phyloP scores from a whole-genome alignment of 805 yeast genomes.

The Pichia deserticola region DNA sequence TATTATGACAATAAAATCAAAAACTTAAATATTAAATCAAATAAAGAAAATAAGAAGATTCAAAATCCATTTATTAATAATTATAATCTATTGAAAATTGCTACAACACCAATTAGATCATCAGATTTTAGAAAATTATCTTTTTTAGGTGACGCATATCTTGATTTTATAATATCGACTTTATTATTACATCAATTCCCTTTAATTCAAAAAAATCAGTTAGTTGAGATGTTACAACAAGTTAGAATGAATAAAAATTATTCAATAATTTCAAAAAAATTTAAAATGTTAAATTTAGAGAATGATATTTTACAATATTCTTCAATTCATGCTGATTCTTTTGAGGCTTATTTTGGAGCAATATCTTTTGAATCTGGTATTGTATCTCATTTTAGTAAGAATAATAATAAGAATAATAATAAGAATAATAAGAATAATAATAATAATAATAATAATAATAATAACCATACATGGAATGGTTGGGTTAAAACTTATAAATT shows the following conservation, averaged over 20 bases:
- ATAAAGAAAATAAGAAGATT: too few species aligned
- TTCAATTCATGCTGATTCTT: constrained; percentile 73
- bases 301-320: constrained; percentile 26
- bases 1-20: too few species aligned
- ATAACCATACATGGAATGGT: neutral
- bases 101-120: too few species aligned
- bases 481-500: neutral
- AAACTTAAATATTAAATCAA: too few species aligned
- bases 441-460: neutral
- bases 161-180: constrained; percentile 58
- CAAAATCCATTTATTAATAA: too few species aligned
- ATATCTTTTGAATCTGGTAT: constrained; percentile 23
- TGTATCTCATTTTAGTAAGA: neutral
- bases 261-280: constrained; percentile 44
- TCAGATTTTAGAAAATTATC: too few species aligned
- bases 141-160: constrained; percentile 75
- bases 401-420: neutral
- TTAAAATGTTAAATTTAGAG: constrained; percentile 33
- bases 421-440: too few species aligned
- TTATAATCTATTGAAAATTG: too few species aligned
- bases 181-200: constrained; percentile 61
- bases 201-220: constrained; percentile 59
- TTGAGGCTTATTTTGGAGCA: constrained; percentile 88
- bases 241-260: constrained; percentile 43
- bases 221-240: constrained; percentile 54